Evolutionary conservation across 176 grass and related monocot species (phyloP), one percentile per base, ranked within the genome.

Genomic region (Elymus sibiricus): DNA sequence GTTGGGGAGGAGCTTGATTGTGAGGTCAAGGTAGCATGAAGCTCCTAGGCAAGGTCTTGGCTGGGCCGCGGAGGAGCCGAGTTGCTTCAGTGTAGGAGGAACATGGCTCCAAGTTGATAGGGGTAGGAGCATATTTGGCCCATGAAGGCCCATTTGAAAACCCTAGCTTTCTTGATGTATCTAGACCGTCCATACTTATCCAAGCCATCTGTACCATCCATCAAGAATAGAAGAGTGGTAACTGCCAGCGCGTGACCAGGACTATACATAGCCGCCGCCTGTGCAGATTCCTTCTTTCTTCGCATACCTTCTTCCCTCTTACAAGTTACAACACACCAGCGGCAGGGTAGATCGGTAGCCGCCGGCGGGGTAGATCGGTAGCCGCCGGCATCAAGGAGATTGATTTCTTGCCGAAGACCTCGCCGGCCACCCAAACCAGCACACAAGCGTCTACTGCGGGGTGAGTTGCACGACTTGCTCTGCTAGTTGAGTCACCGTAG

Each of bases 101-200:
- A 28, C 7, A 17, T 2, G 27, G 28, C 25, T 6, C 43, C 15
- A 75, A 51, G 15, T 75, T 17, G 42, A 27, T 74, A 74, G 46
- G 15, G 42, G 2, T 19, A 75, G 43, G 72, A 25, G 15, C 43
- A 51, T 75, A 49, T 27, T 26, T 74, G 43, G 72, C 72, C 72
- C 72, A 75, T 29, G 43, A 51, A 75, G 72, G 72, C 72, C 72
- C 72, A 75, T 75, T 75, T 75, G 72, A 51, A 49, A 75, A 75
- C 72, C 25, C 72, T 75, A 75, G 25, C 19, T 75, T 75, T 49
- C 47, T 29, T 19, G 9, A 75, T 51, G 9, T 31, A 75, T 75
- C 72, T 46, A 49, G 7, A 51, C 43, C 72, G 7, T 75, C 43
- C 42, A 49, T 75, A 75, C 72, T 49, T 75, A 49, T 51, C 72